These are phyloP conservation scores for Pseudonitzschia multistriata DNA, from an alignment of 108 stramenopile genomes.

Conservation along the genomic window DNA sequence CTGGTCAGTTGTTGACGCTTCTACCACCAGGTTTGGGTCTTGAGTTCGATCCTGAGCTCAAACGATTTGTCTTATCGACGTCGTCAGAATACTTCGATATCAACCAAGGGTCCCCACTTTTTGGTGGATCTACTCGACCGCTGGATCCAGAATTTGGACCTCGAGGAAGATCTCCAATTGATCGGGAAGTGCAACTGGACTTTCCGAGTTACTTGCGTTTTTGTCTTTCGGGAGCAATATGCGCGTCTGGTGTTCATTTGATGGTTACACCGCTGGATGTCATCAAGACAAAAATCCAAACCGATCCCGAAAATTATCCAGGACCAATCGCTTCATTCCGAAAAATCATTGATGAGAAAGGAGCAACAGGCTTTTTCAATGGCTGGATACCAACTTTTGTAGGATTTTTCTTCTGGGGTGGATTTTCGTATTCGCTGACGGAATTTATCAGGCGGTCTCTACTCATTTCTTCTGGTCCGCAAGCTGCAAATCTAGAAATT, in stretches of 20 bases:
- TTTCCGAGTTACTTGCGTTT: constrained; percentile 60
- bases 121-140: constrained; percentile 37
- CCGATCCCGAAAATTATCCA: constrained; percentile 68
- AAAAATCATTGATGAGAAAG: constrained; percentile 54
- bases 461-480: constrained; percentile 18
- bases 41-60: constrained; percentile 47
- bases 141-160: constrained; percentile 81
- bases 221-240: constrained; percentile 71
- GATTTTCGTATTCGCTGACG: constrained; percentile 63
- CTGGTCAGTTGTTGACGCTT: constrained; percentile 61
- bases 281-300: constrained; percentile 81
- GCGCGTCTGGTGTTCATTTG: constrained; percentile 72
- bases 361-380: constrained; percentile 60
- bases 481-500: constrained; percentile 39
- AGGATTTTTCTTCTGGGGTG: constrained; percentile 80
- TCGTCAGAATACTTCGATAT: constrained; percentile 33
- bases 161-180: constrained; percentile 84
- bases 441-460: constrained; percentile 66
- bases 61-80: constrained; percentile 54
- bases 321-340: constrained; percentile 54
- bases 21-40: constrained; percentile 77
- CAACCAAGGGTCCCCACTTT: constrained; percentile 35
- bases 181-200: constrained; percentile 67
- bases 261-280: constrained; percentile 59
- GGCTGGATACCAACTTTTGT: constrained; percentile 84